Evolutionary conservation across 768 basidiomycete genomes (phyloP).

Genomic region (Mycena epipterygia): DNA sequence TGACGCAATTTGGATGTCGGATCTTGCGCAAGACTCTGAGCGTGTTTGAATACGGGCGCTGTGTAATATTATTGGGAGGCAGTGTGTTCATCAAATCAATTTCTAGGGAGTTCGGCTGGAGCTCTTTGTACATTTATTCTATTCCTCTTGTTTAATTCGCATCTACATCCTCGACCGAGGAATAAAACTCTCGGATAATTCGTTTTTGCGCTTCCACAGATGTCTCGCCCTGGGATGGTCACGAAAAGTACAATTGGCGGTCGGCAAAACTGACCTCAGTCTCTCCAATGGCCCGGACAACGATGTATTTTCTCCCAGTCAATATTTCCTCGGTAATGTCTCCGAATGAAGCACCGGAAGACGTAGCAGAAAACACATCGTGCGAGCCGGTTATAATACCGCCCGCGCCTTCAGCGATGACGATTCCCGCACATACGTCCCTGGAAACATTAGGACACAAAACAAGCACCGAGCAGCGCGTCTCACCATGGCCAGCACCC

Average conservation of each 20-base stretch:
- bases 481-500: constrained; percentile 76
- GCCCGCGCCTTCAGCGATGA: constrained; percentile 94
- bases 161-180: constrained; percentile 80
- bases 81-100: background rate
- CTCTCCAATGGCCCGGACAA: constrained; percentile 78
- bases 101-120: background rate
- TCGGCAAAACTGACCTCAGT: constrained; percentile 59
- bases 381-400: constrained; percentile 82
- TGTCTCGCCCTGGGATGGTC: constrained; percentile 66
- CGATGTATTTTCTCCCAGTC: constrained; percentile 84
- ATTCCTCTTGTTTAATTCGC: constrained; percentile 53
- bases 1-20: constrained; percentile 25
- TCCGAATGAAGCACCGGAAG: constrained; percentile 59
- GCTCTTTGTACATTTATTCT: background rate
- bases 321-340: constrained; percentile 79
- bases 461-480: background rate
- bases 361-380: constrained; percentile 55
- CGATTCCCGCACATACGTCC: constrained; percentile 93
- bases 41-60: background rate
- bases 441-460: background rate
- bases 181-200: constrained; percentile 89
- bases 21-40: background rate
- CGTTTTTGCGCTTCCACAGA: constrained; percentile 80
- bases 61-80: background rate
- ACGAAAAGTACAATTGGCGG: constrained; percentile 16